These are phyloP conservation scores for Podospora didyma DNA, from an alignment of 495 filamentous ascomycete species.

Conservation along the genomic window DNA sequence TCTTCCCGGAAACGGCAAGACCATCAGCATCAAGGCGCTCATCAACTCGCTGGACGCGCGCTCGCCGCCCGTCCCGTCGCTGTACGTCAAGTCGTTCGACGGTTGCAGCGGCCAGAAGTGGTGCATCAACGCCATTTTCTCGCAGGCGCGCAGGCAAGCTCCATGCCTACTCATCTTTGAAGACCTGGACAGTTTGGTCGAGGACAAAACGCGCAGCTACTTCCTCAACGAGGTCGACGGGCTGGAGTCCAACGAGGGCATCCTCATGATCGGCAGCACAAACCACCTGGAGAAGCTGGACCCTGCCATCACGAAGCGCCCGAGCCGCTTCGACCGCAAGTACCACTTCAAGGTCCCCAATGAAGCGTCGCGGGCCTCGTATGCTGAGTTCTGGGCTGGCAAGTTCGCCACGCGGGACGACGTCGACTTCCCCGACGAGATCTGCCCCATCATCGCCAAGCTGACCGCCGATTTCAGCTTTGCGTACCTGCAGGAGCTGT, in stretches of 20 bases:
- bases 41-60: conserved; percentile 41
- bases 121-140: conserved; percentile 42
- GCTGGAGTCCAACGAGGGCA: conserved; percentile 56
- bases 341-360: conserved; percentile 50
- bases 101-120: conserved; percentile 25
- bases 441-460: conserved; percentile 43
- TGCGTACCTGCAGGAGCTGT: conserved; percentile 55
- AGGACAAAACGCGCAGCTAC: conserved; percentile 43
- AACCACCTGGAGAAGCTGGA: conserved; percentile 51
- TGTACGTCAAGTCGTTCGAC: conserved; percentile 54
- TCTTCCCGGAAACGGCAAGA: conserved; percentile 55
- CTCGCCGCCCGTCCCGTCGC: conserved; percentile 38
- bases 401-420: conserved; percentile 26
- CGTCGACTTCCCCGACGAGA: conserved; percentile 39
- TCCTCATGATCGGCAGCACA: conserved; percentile 54
- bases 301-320: conserved; percentile 51
- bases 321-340: conserved; percentile 57
- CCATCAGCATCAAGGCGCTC: conserved; percentile 55
- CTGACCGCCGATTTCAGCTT: conserved; percentile 53
- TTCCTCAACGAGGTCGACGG: conserved; percentile 47
- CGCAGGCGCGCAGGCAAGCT: conserved; percentile 37
- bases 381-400: conserved; percentile 45
- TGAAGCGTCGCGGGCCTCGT: conserved; percentile 36
- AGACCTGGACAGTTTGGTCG: conserved; percentile 57
- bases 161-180: conserved; percentile 51